These are phyloP conservation scores for Annulohypoxylon nitens DNA, from an alignment of 495 filamentous ascomycete species.

Conservation along the genomic window DNA sequence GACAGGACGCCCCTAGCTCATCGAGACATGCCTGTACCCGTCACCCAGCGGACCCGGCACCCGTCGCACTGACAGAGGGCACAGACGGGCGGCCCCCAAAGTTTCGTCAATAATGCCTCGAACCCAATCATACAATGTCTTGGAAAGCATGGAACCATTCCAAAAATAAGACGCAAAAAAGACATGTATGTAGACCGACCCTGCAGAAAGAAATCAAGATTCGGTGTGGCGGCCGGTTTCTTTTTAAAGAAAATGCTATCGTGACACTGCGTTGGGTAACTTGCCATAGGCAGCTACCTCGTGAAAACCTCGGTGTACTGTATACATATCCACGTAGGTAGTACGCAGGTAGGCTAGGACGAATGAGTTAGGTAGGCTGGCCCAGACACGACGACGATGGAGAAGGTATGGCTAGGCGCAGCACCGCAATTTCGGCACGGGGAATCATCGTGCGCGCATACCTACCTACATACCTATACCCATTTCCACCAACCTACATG, in stretches of 20 bases:
- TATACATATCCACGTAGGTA: no score
- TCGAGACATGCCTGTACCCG: slow-evolving; percentile 37
- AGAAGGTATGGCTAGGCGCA: slow-evolving; percentile 36
- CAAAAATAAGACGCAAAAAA: slow-evolving; percentile 5
- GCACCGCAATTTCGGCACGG: slow-evolving; percentile 19
- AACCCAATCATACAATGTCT: background rate
- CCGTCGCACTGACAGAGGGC: slow-evolving; percentile 16
- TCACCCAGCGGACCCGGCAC: slow-evolving; percentile 10
- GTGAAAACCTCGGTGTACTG: background rate
- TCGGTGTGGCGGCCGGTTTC: slow-evolving; percentile 13
- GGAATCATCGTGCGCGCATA: slow-evolving; percentile 25
- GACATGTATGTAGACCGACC: background rate
- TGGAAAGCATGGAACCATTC: background rate
- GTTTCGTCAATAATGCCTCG: slow-evolving; percentile 11
- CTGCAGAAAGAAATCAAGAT: slow-evolving; percentile 3
- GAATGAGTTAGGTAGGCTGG: background rate
- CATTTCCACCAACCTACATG: no score
- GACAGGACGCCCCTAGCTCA: slow-evolving; percentile 16
- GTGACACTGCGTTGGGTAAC: slow-evolving; percentile 16
- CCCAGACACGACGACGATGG: slow-evolving; percentile 8
- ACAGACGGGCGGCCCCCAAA: slow-evolving; percentile 33
- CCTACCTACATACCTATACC: background rate
- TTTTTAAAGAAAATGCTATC: slow-evolving; percentile 26
- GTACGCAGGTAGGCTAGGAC: background rate
- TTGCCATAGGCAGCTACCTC: background rate